These are phyloP conservation scores for Colletotrichum sp. DNA, from an alignment of 2,329 filamentous ascomycete genomes.

Conservation along the genomic window DNA sequence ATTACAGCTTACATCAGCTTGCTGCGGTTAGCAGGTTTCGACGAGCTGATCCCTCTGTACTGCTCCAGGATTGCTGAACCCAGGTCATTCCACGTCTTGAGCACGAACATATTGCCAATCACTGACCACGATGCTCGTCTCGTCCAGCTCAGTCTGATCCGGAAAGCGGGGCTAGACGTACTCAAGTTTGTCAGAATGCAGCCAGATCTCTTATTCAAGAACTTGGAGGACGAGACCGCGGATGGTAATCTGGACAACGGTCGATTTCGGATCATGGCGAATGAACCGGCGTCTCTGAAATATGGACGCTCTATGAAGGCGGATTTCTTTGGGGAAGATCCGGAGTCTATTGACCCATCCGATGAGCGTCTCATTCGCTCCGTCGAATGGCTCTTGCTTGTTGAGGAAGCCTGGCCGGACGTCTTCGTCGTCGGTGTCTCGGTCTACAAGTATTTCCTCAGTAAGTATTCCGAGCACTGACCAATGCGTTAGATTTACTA, in stretches of 20 bases:
- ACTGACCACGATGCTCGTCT: slow-evolving; percentile 67
- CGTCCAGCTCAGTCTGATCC: slow-evolving; percentile 75
- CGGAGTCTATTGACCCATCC: slow-evolving; percentile 57
- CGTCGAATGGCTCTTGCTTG: slow-evolving; percentile 82
- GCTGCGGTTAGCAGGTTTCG: slow-evolving; percentile 72
- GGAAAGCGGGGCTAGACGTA: slow-evolving; percentile 74
- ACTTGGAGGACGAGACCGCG: slow-evolving; percentile 40
- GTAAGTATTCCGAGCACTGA: slow-evolving; percentile 60
- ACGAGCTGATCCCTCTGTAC: slow-evolving; percentile 85
- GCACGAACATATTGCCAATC: slow-evolving; percentile 77
- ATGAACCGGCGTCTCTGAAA: slow-evolving; percentile 53
- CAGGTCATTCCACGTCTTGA: slow-evolving; percentile 73
- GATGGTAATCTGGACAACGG: slow-evolving; percentile 39
- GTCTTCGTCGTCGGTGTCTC: slow-evolving; percentile 71
- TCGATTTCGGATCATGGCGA: slow-evolving; percentile 56
- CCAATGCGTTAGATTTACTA: slow-evolving; percentile 12
- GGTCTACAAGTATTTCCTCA: slow-evolving; percentile 82
- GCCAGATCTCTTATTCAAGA: slow-evolving; percentile 54
- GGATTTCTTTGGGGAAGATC: slow-evolving; percentile 72
- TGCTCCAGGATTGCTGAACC: slow-evolving; percentile 75
- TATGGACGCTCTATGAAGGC: slow-evolving; percentile 69
- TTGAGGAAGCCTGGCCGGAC: slow-evolving; percentile 73
- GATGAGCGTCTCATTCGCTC: slow-evolving; percentile 77
- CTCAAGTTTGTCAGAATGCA: slow-evolving; percentile 76
- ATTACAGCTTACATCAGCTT: slow-evolving; percentile 83